A percentile compares a stretch with the other conserved stretches of the same genome.
These are phyloP conservation scores for Hyaloscypha variabilis DNA, from an alignment of 495 filamentous ascomycete genomes.

Conservation along the genomic window DNA sequence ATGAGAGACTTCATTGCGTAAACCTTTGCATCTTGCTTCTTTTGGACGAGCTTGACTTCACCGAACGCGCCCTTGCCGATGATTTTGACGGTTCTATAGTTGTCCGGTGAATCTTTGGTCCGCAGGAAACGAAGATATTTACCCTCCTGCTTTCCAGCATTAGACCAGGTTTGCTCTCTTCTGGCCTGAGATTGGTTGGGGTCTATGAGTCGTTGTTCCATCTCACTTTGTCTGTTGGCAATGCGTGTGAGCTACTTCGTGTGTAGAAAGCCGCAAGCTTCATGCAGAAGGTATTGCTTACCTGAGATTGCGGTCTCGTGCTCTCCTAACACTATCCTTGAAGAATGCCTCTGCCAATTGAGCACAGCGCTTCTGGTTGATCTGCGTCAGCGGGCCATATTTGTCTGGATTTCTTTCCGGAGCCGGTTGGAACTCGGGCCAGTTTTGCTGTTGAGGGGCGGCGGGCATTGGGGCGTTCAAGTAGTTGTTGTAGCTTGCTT, in stretches of 20 bases:
- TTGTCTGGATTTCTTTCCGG: constrained; percentile 77
- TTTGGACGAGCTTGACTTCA: constrained; percentile 94
- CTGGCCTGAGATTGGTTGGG: constrained; percentile 71
- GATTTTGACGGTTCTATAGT: constrained; percentile 94
- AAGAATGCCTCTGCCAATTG: constrained; percentile 87
- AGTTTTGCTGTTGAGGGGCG: constrained; percentile 34
- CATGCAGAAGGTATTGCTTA: constrained; percentile 35
- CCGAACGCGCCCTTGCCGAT: constrained; percentile 99
- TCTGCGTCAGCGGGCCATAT: constrained; percentile 61
- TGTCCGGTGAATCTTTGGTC: constrained; percentile 86
- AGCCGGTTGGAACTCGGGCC: constrained; percentile 54
- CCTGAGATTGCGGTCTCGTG: constrained; percentile 89
- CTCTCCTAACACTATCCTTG: constrained; percentile 91
- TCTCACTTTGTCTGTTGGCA: constrained; percentile 74
- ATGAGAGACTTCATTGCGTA: constrained; percentile 98
- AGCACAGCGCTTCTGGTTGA: constrained; percentile 76
- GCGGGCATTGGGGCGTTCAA: constrained; percentile 64
- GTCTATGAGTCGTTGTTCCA: constrained; percentile 80
- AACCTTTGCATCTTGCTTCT: constrained; percentile 94
- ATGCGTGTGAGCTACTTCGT: not conserved
- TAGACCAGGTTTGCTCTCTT: constrained; percentile 76
- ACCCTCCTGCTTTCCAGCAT: constrained; percentile 80
- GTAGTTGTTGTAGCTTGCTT: constrained; percentile 64
- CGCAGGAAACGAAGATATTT: constrained; percentile 92
- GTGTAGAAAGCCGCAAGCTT: not conserved